phyloP scores from a whole-genome alignment of 2,329 filamentous ascomycete species.

The Paraconiothyrium brasiliense region DNA sequence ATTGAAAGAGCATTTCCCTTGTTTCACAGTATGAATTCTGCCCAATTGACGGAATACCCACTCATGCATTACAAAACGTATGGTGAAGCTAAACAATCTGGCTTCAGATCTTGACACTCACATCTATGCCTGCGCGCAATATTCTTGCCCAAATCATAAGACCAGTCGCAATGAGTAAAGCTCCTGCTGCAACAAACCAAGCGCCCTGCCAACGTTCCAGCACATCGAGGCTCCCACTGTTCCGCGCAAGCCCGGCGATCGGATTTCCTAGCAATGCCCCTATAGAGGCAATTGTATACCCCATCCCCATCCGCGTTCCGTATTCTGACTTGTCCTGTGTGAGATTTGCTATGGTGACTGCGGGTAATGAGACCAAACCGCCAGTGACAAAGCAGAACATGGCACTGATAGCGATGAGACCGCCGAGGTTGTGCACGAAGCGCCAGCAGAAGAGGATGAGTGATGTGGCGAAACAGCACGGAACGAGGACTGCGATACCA shows the following conservation, averaged over 20 bases:
- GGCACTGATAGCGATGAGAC: slow-evolving; percentile 51
- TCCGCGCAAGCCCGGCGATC: slow-evolving; percentile 52
- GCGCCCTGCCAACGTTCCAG: slow-evolving; percentile 45
- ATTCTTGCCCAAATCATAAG: slow-evolving; percentile 23
- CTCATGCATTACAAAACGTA: too few species aligned
- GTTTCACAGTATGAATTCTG: too few species aligned
- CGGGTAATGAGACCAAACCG: slow-evolving; percentile 52
- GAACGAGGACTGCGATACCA: slow-evolving; percentile 22
- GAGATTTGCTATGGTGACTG: slow-evolving; percentile 49
- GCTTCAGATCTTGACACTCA: slow-evolving; percentile 8
- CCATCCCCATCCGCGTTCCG: slow-evolving; percentile 55
- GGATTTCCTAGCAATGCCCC: slow-evolving; percentile 53
- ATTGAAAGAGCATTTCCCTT: too few species aligned
- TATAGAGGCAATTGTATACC: slow-evolving; percentile 52
- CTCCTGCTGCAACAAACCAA: slow-evolving; percentile 24
- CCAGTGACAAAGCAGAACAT: slow-evolving; percentile 53
- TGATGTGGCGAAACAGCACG: slow-evolving; percentile 21
- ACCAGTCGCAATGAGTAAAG: slow-evolving; percentile 19
- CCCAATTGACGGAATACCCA: too few species aligned
- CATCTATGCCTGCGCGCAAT: slow-evolving; percentile 11
- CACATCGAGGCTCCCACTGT: slow-evolving; percentile 39
- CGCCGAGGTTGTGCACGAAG: slow-evolving; percentile 51
- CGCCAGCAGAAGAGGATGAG: slow-evolving; percentile 64
- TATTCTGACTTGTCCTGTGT: slow-evolving; percentile 52
- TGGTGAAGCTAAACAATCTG: too few species aligned